Conservation (phyloP, 371 early-diverging fungal genomes). For the Actinomortierella ambigua region DNA sequence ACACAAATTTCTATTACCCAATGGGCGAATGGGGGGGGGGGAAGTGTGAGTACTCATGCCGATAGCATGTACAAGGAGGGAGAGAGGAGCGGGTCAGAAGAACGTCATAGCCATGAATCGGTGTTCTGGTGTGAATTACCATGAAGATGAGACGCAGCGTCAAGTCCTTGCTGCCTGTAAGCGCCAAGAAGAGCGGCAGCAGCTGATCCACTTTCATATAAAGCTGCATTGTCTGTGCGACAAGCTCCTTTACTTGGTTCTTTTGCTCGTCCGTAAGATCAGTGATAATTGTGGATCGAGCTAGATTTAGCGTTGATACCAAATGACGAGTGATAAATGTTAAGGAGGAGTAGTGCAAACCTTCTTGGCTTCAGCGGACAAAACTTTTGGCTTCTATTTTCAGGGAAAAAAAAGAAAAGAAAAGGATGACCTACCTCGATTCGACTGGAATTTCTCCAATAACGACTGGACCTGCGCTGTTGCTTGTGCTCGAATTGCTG, state of each 20-base stretch:
- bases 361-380: too few species aligned
- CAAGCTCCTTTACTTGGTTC: conserved; percentile 50
- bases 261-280: conserved; percentile 54
- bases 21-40: not conserved
- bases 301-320: too few species aligned
- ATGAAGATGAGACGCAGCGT: conserved; percentile 56
- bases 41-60: too few species aligned
- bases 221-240: conserved; percentile 53
- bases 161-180: conserved; percentile 52
- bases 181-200: conserved; percentile 50
- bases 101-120: not conserved
- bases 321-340: not conserved
- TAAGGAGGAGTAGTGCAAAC: not conserved
- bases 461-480: too few species aligned
- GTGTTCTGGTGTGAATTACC: conserved; percentile 18
- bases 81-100: not conserved
- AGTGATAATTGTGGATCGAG: conserved; percentile 34
- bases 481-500: too few species aligned
- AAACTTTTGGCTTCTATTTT: too few species aligned
- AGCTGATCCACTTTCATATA: conserved; percentile 51
- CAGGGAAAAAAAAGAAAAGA: not conserved
- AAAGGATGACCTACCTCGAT: not conserved
- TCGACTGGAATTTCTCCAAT: too few species aligned
- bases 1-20: conserved; percentile 53
- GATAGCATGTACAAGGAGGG: too few species aligned